phyloP scores from a whole-genome alignment of 2,329 filamentous ascomycete genomes.

The Aspergillus brasiliensis region DNA sequence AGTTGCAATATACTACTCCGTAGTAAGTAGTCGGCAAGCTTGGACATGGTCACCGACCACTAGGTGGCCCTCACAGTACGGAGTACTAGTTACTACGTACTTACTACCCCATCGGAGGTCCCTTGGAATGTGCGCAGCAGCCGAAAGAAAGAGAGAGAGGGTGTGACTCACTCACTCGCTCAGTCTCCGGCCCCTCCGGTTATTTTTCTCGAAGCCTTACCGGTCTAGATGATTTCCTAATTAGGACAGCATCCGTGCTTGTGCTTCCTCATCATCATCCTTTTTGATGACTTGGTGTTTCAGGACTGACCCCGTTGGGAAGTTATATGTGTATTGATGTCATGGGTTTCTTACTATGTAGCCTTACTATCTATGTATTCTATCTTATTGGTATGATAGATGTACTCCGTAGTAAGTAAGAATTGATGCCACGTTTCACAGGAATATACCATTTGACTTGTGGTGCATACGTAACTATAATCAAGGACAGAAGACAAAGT shows the following conservation, averaged over 20 bases:
- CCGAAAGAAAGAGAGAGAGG: not conserved
- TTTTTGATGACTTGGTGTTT: conserved; percentile 7
- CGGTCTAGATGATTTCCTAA: conserved; percentile 4
- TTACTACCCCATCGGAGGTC: not conserved
- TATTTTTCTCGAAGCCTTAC: conserved; percentile 16
- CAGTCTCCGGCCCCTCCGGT: not conserved
- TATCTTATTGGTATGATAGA: no score
- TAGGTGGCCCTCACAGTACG: no score
- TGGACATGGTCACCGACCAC: not conserved
- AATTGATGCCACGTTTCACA: conserved; percentile 2
- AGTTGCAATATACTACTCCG: not conserved
- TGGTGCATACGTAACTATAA: not conserved
- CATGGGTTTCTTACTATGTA: not conserved
- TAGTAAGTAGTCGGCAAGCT: not conserved
- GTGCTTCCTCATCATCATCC: not conserved
- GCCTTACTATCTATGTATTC: no score
- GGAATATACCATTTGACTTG: not conserved
- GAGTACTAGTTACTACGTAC: no score
- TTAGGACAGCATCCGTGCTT: conserved; percentile 1
- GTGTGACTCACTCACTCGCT: conserved; percentile 13
- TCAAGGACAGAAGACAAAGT: not conserved
- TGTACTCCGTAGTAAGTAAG: not conserved
- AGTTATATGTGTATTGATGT: not conserved
- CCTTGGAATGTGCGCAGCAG: not conserved
- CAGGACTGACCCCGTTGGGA: not conserved